phyloP scores from a whole-genome alignment of 495 filamentous ascomycete genomes.

The Aspergillus funiculosus region DNA sequence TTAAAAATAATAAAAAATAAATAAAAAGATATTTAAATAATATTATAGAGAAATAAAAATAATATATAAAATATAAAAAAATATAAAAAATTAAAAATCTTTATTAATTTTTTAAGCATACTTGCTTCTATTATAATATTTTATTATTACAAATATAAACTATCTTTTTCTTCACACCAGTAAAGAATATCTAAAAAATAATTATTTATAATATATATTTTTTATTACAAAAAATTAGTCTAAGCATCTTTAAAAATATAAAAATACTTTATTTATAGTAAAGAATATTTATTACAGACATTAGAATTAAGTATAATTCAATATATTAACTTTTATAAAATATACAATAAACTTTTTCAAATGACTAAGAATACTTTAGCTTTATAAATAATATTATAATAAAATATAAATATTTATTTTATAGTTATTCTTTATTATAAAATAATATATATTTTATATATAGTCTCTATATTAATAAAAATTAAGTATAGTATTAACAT shows the following conservation, averaged over 20 bases:
- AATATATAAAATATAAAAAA: neutral
- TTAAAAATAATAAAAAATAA: too few relatives aligned
- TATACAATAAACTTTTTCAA: neutral
- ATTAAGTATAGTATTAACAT: too few relatives aligned
- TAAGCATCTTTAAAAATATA: neutral
- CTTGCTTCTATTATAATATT: neutral
- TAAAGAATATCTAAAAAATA: neutral
- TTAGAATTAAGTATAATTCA: neutral
- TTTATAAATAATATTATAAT: too few relatives aligned
- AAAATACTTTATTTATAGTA: conserved; percentile 1
- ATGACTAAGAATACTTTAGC: too few relatives aligned
- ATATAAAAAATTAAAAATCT: conserved; percentile 6
- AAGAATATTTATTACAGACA: neutral
- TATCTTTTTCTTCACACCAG: too few relatives aligned
- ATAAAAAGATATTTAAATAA: too few relatives aligned
- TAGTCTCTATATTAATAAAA: too few relatives aligned
- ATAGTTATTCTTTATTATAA: too few relatives aligned
- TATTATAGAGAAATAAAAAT: too few relatives aligned
- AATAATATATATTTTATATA: too few relatives aligned
- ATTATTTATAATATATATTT: neutral
- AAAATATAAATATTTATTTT: too few relatives aligned
- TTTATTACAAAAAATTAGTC: conserved; percentile 3
- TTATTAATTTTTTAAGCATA: conserved; percentile 3
- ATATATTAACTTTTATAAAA: conserved; percentile 1
- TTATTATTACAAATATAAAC: too few relatives aligned